Evolutionary conservation across 106 monocot species (phyloP).

Genomic region (Acorus gramineus): DNA sequence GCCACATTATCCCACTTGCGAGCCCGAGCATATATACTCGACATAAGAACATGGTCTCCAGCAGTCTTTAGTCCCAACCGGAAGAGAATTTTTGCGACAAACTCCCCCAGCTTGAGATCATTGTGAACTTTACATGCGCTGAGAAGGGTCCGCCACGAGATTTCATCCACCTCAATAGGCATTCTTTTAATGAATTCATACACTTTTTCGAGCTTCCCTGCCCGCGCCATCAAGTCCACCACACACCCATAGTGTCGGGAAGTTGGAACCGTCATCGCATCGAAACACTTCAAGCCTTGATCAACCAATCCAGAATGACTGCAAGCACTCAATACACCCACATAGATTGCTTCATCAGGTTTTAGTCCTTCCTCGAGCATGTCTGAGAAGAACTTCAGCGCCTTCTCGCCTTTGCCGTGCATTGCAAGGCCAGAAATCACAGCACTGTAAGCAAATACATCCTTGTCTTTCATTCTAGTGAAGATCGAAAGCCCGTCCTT

Average conservation of each 20-base stretch:
- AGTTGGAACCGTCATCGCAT: conserved; percentile 43
- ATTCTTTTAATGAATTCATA: conserved; percentile 30
- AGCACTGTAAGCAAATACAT: conserved; percentile 47
- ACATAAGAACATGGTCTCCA: conserved; percentile 54
- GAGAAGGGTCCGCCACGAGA: conserved; percentile 55
- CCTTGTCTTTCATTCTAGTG: conserved; percentile 34
- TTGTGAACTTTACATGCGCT: conserved; percentile 40
- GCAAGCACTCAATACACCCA: conserved; percentile 61
- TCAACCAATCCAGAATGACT: conserved; percentile 43
- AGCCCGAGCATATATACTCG: conserved; percentile 41
- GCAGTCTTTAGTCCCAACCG: conserved; percentile 22
- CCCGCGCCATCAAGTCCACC: conserved; percentile 52
- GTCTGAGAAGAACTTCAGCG: conserved; percentile 28
- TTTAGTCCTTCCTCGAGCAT: conserved; percentile 45
- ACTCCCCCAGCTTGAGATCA: conserved; percentile 42
- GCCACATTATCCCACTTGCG: conserved; percentile 18
- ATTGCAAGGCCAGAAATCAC: conserved; percentile 65
- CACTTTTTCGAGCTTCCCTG: conserved; percentile 47
- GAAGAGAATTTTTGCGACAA: conserved; percentile 30
- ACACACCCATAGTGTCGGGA: conserved; percentile 70
- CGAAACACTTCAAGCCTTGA: conserved; percentile 51
- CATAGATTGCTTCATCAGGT: conserved; percentile 51
- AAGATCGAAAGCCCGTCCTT: conserved; percentile 48
- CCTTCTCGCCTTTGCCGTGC: conserved; percentile 44
- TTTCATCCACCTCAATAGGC: conserved; percentile 38